Evolutionary conservation across 1,284 basidiomycete species (phyloP).

Genomic region (Papiliotrema flavescens): DNA sequence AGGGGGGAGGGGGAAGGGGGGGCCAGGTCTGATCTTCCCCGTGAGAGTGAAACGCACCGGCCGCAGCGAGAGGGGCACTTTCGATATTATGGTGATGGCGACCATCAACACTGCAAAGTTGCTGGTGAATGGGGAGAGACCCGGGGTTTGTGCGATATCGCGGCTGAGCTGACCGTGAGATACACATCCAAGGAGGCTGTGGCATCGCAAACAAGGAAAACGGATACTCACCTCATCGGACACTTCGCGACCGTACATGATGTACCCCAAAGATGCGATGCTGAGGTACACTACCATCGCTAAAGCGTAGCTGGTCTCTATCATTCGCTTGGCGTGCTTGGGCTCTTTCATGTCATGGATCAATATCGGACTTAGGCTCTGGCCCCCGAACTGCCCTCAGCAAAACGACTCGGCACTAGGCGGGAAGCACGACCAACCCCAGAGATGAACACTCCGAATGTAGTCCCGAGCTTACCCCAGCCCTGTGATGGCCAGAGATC

Average conservation of each 20-base stretch:
- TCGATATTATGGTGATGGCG: slow-evolving; percentile 55
- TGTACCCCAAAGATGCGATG: slow-evolving; percentile 78
- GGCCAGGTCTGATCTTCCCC: too few species aligned
- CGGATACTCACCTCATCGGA: slow-evolving; percentile 79
- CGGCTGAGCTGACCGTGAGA: slow-evolving; percentile 63
- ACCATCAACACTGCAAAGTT: slow-evolving; percentile 79
- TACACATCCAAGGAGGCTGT: not conserved
- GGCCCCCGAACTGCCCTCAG: slow-evolving; percentile 37
- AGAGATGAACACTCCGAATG: slow-evolving; percentile 87
- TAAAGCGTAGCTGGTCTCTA: slow-evolving; percentile 55
- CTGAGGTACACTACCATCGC: slow-evolving; percentile 72
- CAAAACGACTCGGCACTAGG: not conserved
- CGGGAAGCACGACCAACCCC: slow-evolving; percentile 50
- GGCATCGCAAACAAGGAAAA: too few species aligned
- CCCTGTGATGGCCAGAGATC: slow-evolving; percentile 58
- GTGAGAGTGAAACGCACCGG: slow-evolving; percentile 58
- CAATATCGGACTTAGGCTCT: slow-evolving; percentile 51
- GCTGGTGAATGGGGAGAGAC: slow-evolving; percentile 70
- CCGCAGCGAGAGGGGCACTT: slow-evolving; percentile 77
- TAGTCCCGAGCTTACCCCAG: slow-evolving; percentile 63
- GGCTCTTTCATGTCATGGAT: slow-evolving; percentile 88
- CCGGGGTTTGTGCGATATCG: slow-evolving; percentile 71
- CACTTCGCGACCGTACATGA: slow-evolving; percentile 83
- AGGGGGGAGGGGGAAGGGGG: too few species aligned
- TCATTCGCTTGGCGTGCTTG: slow-evolving; percentile 57